Percentiles rank a stretch among this genome's conserved stretches.
Conservation (phyloP, 495 filamentous ascomycete species). For the Aspergillus diversus region DNA sequence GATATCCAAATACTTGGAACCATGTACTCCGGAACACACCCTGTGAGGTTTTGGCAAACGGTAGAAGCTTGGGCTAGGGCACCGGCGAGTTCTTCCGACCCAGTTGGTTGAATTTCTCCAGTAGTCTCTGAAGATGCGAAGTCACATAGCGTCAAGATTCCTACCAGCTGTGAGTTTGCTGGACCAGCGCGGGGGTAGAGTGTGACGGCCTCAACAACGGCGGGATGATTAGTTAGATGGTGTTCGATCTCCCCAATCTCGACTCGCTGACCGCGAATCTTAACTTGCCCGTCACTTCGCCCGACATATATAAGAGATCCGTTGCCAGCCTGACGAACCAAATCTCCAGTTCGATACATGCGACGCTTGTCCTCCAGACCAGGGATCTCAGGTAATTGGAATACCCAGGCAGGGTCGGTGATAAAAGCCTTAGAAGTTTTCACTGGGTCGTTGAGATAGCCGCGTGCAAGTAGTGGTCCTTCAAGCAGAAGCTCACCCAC, state of each 20-base stretch:
- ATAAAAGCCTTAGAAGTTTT: conserved; percentile 51
- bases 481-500: conserved; percentile 61
- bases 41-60: conserved; percentile 10
- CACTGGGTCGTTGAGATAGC: conserved; percentile 52
- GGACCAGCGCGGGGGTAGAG: conserved; percentile 17
- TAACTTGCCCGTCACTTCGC: conserved; percentile 59
- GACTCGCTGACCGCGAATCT: conserved; percentile 47
- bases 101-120: conserved; percentile 9
- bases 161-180: conserved; percentile 14
- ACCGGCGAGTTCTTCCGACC: not conserved
- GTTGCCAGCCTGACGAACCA: conserved; percentile 50
- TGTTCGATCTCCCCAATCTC: conserved; percentile 48
- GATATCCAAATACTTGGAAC: conserved; percentile 28
- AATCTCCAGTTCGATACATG: conserved; percentile 65
- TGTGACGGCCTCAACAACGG: conserved; percentile 17
- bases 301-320: conserved; percentile 55
- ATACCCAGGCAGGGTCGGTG: conserved; percentile 23
- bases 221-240: conserved; percentile 23
- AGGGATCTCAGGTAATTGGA: not conserved
- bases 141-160: conserved; percentile 11
- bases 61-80: conserved; percentile 6
- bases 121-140: not conserved
- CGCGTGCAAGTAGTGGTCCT: conserved; percentile 53
- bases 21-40: conserved; percentile 28
- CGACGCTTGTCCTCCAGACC: not conserved